Conservation (phyloP, 805 yeast genomes). For the Pichia californica region DNA sequence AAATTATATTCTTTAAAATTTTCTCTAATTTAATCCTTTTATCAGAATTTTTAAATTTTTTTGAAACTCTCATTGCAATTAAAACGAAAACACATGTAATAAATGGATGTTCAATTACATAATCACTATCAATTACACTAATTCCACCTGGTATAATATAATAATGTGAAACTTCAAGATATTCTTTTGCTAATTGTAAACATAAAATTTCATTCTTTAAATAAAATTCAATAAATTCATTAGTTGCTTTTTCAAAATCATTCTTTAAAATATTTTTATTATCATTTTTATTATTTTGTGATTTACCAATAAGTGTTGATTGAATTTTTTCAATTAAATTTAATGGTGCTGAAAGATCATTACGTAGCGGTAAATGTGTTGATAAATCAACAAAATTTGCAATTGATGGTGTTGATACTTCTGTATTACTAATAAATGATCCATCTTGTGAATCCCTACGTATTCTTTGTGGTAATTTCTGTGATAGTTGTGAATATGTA, state of each 20-base stretch:
- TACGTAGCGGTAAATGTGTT: conserved; percentile 6
- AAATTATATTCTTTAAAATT: conserved; percentile 43
- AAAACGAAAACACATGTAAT: conserved; percentile 48
- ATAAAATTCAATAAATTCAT: conserved; percentile 42
- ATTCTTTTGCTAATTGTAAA: conserved; percentile 39
- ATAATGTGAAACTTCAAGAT: conserved; percentile 47
- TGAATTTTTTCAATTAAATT: conserved; percentile 27
- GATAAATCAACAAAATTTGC: conserved; percentile 7
- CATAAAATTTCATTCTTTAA: conserved; percentile 37
- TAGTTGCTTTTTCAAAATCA: conserved; percentile 31
- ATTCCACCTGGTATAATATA: conserved; percentile 61
- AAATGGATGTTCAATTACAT: conserved; percentile 46
- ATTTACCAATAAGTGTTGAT: conserved; percentile 19
- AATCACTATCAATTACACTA: conserved; percentile 38
- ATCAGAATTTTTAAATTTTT: conserved; percentile 40
- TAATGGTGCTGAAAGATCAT: conserved; percentile 26
- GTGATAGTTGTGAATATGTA: no score
- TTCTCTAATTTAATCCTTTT: conserved; percentile 43
- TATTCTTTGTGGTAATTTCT: no score
- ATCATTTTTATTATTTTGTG: no score
- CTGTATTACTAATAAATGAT: neutral
- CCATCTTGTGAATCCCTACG: conserved; percentile 4
- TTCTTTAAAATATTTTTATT: conserved; percentile 20
- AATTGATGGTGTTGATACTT: neutral
- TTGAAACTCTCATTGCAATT: conserved; percentile 52